Evolutionary conservation across 345 rosid genomes (phyloP).

Genomic region (Melaleuca alternifolia): DNA sequence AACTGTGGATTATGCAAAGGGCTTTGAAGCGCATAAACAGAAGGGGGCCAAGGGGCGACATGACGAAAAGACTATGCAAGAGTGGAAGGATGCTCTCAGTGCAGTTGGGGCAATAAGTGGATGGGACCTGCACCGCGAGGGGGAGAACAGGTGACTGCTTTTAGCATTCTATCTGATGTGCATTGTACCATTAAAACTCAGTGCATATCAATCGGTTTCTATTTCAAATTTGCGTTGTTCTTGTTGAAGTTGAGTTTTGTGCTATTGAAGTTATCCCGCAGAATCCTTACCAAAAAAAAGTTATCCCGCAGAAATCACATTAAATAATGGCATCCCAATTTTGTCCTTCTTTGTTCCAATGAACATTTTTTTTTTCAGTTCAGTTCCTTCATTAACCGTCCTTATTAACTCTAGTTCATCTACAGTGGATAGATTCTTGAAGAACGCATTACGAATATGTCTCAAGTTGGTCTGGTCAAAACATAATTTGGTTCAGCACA

Average conservation of each 20-base stretch:
- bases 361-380: background rate
- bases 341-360: background rate
- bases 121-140: fast-evolving
- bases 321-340: background rate
- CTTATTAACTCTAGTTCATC: background rate
- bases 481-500: background rate
- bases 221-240: background rate
- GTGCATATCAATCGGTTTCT: fast-evolving
- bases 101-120: background rate
- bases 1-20: fast-evolving
- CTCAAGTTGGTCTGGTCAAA: background rate
- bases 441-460: background rate
- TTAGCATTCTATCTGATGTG: background rate
- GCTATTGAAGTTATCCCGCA: background rate
- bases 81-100: fast-evolving
- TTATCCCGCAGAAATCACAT: too few species aligned
- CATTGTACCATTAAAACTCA: fast-evolving
- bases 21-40: fast-evolving
- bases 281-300: too few species aligned
- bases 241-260: background rate
- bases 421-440: background rate
- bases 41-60: fast-evolving
- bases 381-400: background rate
- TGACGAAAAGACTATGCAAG: fast-evolving
- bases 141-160: background rate